phyloP scores from a whole-genome alignment of 108 stramenopile genomes.

The Epithemia pelagica region DNA sequence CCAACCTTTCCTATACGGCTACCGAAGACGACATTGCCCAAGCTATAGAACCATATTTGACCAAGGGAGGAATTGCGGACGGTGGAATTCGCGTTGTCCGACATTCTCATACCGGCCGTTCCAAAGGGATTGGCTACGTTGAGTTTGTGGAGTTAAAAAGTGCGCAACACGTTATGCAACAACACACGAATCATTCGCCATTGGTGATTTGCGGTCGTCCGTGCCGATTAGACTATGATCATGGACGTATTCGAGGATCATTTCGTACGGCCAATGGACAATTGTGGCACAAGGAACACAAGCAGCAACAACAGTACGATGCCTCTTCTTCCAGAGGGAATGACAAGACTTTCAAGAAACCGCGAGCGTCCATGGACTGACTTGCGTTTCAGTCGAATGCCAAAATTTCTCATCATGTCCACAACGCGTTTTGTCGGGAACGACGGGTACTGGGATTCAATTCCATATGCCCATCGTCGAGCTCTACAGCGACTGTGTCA shows the following conservation, averaged over 20 bases:
- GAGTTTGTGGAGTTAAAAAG: conserved; percentile 59
- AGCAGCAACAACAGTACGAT: conserved; percentile 1
- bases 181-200: background rate
- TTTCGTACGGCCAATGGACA: conserved; percentile 54
- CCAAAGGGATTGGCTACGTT: conserved; percentile 77
- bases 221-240: conserved; percentile 69
- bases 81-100: conserved; percentile 71
- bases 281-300: conserved; percentile 52
- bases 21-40: conserved; percentile 72
- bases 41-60: conserved; percentile 37
- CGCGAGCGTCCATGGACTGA: no score
- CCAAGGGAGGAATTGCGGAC: conserved; percentile 35
- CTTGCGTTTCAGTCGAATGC: no score
- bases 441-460: no score
- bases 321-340: no score
- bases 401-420: no score
- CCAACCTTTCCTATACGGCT: conserved; percentile 87
- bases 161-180: conserved; percentile 53
- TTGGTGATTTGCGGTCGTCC: conserved; percentile 43
- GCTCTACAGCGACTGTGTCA: no score
- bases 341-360: no score
- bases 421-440: no score
- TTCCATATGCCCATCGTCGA: no score
- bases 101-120: conserved; percentile 44
- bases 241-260: conserved; percentile 66